Evolutionary conservation across 2,329 filamentous ascomycete genomes (phyloP).

Genomic region (Penicillium polonicum): DNA sequence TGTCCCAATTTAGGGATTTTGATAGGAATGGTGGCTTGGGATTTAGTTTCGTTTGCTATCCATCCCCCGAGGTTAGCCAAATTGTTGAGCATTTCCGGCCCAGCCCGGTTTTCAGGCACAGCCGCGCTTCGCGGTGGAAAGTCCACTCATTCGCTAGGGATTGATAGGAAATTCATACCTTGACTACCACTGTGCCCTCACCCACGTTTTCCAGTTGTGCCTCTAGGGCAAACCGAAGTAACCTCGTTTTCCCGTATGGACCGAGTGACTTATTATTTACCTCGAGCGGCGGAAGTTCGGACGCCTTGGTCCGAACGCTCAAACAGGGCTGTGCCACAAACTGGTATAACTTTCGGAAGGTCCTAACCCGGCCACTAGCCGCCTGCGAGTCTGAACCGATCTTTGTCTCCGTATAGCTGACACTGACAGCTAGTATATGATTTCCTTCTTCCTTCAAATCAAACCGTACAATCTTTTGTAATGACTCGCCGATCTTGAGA

Average conservation of each 20-base stretch:
- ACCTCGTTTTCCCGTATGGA: conserved; percentile 44
- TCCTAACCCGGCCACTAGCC: conserved; percentile 66
- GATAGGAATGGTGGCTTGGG: conserved; percentile 55
- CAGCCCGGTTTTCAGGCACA: neutral
- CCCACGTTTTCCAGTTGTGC: conserved; percentile 95
- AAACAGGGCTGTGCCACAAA: conserved; percentile 90
- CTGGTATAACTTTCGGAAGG: conserved; percentile 93
- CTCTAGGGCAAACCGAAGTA: conserved; percentile 71
- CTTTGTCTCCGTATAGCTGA: conserved; percentile 88
- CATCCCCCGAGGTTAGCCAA: conserved; percentile 11
- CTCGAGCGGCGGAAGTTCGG: conserved; percentile 54
- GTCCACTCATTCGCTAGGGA: neutral
- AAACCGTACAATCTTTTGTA: conserved; percentile 80
- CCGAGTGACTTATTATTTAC: conserved; percentile 47
- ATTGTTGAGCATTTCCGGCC: neutral
- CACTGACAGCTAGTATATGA: conserved; percentile 88
- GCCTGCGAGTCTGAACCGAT: conserved; percentile 45
- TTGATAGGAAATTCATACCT: conserved; percentile 48
- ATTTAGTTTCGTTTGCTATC: conserved; percentile 49
- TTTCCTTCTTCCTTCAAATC: conserved; percentile 92
- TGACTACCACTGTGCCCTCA: conserved; percentile 76
- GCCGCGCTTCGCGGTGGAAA: neutral
- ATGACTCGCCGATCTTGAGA: conserved; percentile 55
- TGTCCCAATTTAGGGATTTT: conserved; percentile 57
- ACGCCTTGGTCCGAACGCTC: conserved; percentile 86